Base-by-base conservation (phyloP, 257 asterid genomes). In the Nicotiana sylvestris region DNA sequence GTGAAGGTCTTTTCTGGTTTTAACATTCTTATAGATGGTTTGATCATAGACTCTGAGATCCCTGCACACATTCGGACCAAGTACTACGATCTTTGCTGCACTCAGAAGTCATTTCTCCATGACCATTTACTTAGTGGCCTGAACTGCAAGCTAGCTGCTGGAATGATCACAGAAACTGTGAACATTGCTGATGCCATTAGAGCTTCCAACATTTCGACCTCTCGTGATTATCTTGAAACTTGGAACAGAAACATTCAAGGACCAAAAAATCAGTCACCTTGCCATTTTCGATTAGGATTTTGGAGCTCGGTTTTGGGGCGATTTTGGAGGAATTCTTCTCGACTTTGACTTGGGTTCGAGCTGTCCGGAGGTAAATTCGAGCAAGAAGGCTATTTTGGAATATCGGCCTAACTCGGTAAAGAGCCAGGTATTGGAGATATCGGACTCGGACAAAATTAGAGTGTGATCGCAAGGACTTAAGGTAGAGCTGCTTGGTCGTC, bases 1-100 rank as follows among this genome's bases (percentile, higher is more conserved):
- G 81, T 89, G 2, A 90, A 86, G 87, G 76, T 85, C 78, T 86
- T 89, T 16, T 77, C 86, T 67, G 87, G 86, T 85, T 93, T 93
- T 87, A 84, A 69, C 61, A 90, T 93, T 81, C 85, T 89, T 1
- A 84, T 86, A 1, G 87, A 89, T 32, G 93, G 93, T 55, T 43
- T 88, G 58, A 49, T 84, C 66, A 88, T 92, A 12, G 91, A 92
- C 83, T 82, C 93, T 0, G 90, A 89, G 83, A 82, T 92, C 39
- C 88, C 93, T 10, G 25, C 13, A 5, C 87, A 86, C 57, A 49
- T 82, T 11, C 77, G 88, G 55, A 65, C 5, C 21, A 91, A 91
- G 62, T 94, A 92, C 79, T 91, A 88, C 60, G 85, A 87, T 78
- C 92, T 93, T 39, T 93, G 98, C 72, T 56, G 86, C 87, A 85